These are phyloP conservation scores for Pseudogymnoascus sp. DNA, from an alignment of 2,329 filamentous ascomycete species.

Conservation along the genomic window DNA sequence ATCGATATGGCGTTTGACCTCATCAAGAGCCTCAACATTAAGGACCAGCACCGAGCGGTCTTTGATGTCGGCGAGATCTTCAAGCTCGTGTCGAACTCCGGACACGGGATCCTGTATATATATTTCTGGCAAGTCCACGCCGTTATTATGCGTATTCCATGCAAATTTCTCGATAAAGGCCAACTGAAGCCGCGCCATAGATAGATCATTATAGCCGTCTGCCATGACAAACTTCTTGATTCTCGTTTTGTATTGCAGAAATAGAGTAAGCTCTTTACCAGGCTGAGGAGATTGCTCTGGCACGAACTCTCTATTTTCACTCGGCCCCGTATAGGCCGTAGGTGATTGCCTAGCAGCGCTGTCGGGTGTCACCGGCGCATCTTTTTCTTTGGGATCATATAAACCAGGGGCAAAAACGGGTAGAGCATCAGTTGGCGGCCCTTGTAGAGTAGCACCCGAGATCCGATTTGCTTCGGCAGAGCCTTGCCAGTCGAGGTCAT, in stretches of 20 bases:
- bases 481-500: neutral
- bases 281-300: slow-evolving; percentile 61
- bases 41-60: slow-evolving; percentile 91
- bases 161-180: slow-evolving; percentile 99
- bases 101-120: slow-evolving; percentile 96
- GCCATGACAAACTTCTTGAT: slow-evolving; percentile 92
- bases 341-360: slow-evolving; percentile 10
- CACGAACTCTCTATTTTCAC: slow-evolving; percentile 42
- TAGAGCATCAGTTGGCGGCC: slow-evolving; percentile 46
- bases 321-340: neutral
- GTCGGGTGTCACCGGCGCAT: slow-evolving; percentile 18
- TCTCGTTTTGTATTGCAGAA: slow-evolving; percentile 92
- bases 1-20: slow-evolving; percentile 93
- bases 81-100: slow-evolving; percentile 91
- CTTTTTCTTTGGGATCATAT: slow-evolving; percentile 11
- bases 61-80: slow-evolving; percentile 88
- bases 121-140: slow-evolving; percentile 87
- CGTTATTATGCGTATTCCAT: slow-evolving; percentile 95
- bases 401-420: slow-evolving; percentile 25
- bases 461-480: neutral
- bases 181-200: slow-evolving; percentile 79
- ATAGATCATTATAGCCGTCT: slow-evolving; percentile 76
- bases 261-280: slow-evolving; percentile 84
- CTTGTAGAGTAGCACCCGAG: slow-evolving; percentile 52
- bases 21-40: slow-evolving; percentile 87